Evolutionary conservation across 306 rosid species (phyloP).

Genomic region (Dryas drummondii): DNA sequence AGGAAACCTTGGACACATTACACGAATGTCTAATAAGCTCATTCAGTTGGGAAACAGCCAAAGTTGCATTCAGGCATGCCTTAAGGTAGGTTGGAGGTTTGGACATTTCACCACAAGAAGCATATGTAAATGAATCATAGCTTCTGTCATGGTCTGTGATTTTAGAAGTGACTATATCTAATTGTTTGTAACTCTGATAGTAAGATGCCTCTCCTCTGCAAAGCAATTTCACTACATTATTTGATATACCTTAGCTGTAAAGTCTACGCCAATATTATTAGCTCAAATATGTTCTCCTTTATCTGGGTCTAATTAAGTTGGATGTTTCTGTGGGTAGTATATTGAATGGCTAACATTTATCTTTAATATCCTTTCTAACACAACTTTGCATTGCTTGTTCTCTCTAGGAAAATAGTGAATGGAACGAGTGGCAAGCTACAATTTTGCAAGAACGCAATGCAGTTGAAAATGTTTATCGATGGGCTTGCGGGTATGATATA

Average conservation of each 20-base stretch:
- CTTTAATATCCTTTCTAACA: not conserved
- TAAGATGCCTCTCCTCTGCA: not conserved
- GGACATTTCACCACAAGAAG: constrained; percentile 4
- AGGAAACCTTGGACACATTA: constrained; percentile 89
- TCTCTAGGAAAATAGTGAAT: constrained; percentile 72
- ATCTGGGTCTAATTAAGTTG: not conserved
- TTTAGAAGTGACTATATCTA: not conserved
- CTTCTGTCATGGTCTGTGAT: not conserved
- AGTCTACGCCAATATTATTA: too few relatives aligned
- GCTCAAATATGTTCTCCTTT: not conserved
- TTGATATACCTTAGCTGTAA: not conserved
- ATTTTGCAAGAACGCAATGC: constrained; percentile 82
- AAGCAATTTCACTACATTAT: not conserved
- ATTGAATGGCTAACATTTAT: not conserved
- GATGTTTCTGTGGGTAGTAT: not conserved
- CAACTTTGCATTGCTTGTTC: constrained; percentile 21
- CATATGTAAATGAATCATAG: not conserved
- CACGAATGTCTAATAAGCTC: constrained; percentile 76
- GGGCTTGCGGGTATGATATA: constrained; percentile 92
- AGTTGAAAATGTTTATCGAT: constrained; percentile 85
- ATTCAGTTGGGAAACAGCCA: constrained; percentile 65
- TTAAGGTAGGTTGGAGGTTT: constrained; percentile 59
- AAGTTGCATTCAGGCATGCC: constrained; percentile 57
- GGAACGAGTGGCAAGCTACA: constrained; percentile 90
- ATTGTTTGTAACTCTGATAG: not conserved